These are phyloP conservation scores for Papiliotrema flavescens DNA, from an alignment of 1,284 basidiomycete species.

Conservation along the genomic window DNA sequence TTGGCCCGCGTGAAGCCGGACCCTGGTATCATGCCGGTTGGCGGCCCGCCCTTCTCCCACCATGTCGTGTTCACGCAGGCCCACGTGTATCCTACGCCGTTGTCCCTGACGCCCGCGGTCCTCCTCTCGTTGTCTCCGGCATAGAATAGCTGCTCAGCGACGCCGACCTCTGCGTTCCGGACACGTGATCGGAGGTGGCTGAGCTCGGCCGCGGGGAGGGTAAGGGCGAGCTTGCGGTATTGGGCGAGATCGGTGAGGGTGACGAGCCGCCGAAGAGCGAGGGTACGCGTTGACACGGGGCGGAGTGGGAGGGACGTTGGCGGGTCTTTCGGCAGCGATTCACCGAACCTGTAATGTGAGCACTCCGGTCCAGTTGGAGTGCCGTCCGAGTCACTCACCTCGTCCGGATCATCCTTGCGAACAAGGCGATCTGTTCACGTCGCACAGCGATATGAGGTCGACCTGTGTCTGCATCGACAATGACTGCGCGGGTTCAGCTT, in stretches of 20 bases:
- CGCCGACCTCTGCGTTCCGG: constrained; percentile 63
- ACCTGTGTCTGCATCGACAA: constrained; percentile 69
- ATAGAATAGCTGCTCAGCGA: constrained; percentile 67
- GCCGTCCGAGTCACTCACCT: constrained; percentile 21
- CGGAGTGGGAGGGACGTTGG: constrained; percentile 35
- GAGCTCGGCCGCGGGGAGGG: constrained; percentile 67
- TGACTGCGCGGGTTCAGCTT: constrained; percentile 48
- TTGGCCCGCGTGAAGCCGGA: constrained; percentile 34
- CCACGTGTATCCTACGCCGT: constrained; percentile 57
- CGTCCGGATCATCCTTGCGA: constrained; percentile 49
- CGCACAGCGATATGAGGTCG: constrained; percentile 74
- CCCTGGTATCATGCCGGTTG: constrained; percentile 45
- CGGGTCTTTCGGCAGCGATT: constrained; percentile 41
- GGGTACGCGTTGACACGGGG: constrained; percentile 52
- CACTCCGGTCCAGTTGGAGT: too few species aligned
- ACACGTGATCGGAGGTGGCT: constrained; percentile 66
- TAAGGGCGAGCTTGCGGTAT: constrained; percentile 69
- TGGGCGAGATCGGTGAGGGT: constrained; percentile 64
- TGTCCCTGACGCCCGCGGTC: constrained; percentile 35
- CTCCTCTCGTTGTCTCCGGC: constrained; percentile 31
- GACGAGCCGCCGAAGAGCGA: constrained; percentile 60
- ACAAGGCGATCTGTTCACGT: constrained; percentile 58
- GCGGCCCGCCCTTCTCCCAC: constrained; percentile 63
- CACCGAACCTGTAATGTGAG: constrained; percentile 34
- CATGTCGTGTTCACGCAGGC: constrained; percentile 66